phyloP scores from a whole-genome alignment of 495 filamentous ascomycete species.

The Ascobolus immersus region DNA sequence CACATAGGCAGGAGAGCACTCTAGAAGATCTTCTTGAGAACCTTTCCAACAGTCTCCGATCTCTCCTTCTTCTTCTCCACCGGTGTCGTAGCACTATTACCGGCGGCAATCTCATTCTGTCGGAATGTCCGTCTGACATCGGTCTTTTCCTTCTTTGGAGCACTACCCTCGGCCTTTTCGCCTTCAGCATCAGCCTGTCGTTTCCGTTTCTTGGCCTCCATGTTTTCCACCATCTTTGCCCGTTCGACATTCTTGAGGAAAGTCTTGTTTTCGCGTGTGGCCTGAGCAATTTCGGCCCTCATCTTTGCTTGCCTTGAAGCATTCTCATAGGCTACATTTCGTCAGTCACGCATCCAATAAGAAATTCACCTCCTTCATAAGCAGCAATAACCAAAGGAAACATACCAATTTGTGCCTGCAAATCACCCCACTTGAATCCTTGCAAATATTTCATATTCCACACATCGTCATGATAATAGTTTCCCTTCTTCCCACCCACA shows the following conservation, averaged over 20 bases:
- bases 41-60: too few species aligned
- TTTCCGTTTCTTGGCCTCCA: slow-evolving; percentile 36
- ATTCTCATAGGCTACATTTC: slow-evolving; percentile 29
- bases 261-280: slow-evolving; percentile 56
- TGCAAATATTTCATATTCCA: slow-evolving; percentile 67
- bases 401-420: slow-evolving; percentile 20
- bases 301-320: slow-evolving; percentile 55
- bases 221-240: slow-evolving; percentile 46
- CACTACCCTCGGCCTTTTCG: too few species aligned
- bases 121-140: too few species aligned
- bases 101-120: too few species aligned
- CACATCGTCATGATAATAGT: slow-evolving; percentile 78
- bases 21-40: too few species aligned
- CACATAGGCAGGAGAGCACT: too few species aligned
- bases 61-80: too few species aligned
- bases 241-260: slow-evolving; percentile 55
- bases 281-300: slow-evolving; percentile 53
- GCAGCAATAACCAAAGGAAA: slow-evolving; percentile 30
- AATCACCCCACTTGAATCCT: slow-evolving; percentile 57
- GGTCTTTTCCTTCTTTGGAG: too few species aligned
- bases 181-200: too few species aligned
- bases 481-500: slow-evolving; percentile 56
- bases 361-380: too few species aligned
- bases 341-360: background rate
- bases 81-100: too few species aligned